These are phyloP conservation scores for Phaeoacremonium minimum DNA, from an alignment of 2,329 filamentous ascomycete species.

Conservation along the genomic window DNA sequence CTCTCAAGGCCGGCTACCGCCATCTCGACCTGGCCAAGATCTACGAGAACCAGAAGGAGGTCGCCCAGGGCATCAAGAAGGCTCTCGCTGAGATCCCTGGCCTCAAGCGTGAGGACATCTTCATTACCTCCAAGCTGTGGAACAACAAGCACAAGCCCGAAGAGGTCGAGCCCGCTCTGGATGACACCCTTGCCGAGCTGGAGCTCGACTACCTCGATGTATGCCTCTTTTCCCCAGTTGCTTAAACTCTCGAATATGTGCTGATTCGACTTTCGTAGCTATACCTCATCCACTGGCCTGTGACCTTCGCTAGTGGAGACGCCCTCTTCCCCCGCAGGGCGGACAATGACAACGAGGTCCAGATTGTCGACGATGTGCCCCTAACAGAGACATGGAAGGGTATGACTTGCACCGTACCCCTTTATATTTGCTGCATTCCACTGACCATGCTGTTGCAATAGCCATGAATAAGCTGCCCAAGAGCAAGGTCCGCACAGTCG, in stretches of 20 bases:
- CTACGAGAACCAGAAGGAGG: constrained; percentile 63
- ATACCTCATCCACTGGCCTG: constrained; percentile 63
- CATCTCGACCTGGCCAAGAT: constrained; percentile 51
- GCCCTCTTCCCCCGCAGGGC: constrained; percentile 38
- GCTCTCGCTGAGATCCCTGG: constrained; percentile 41
- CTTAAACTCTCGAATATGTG: too few relatives aligned
- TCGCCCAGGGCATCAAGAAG: constrained; percentile 49
- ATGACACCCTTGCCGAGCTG: constrained; percentile 51
- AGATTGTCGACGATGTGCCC: constrained; percentile 38
- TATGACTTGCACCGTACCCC: constrained; percentile 7
- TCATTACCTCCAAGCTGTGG: constrained; percentile 65
- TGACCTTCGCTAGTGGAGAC: constrained; percentile 34
- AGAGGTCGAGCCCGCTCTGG: constrained; percentile 50
- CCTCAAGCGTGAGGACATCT: constrained; percentile 51
- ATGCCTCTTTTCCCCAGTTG: too few relatives aligned
- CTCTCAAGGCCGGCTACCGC: constrained; percentile 59
- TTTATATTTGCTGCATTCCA: constrained; percentile 6
- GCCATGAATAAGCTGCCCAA: constrained; percentile 53
- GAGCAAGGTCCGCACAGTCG: constrained; percentile 61
- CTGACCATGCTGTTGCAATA: constrained; percentile 16
- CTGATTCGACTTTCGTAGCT: constrained; percentile 27
- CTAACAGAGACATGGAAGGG: constrained; percentile 40
- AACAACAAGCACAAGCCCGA: constrained; percentile 62
- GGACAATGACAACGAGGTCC: constrained; percentile 25
- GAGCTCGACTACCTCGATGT: constrained; percentile 54